Evolutionary conservation across 1,284 basidiomycete genomes (phyloP), one percentile per base, ranked within the genome.

Genomic region (Marasmius oreades): DNA sequence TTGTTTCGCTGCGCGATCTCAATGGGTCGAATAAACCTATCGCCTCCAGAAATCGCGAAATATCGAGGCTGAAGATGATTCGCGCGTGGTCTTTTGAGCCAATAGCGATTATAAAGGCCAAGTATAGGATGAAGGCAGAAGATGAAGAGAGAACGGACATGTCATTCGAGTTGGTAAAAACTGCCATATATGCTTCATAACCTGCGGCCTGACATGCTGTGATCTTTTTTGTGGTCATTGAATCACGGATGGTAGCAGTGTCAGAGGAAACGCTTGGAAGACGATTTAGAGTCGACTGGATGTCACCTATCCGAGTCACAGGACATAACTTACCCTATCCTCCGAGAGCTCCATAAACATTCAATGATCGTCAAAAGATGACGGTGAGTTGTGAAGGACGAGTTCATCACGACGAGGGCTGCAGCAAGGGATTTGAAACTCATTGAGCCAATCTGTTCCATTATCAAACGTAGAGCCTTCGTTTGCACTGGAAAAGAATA

Each of bases 401-500:
- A 44, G 39, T 42, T 42, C 42, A 42, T 26, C 31, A 37, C 5
- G 4, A 47, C 26, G 8, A 56, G 10, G n/a, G 50, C 42, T 22
- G 37, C 14, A 10, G 55, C 51, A 16, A 56, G 48, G 5, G 46
- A 20, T 16, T 52, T 34, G 23, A 56, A 45, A 16, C 52, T 51
- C 50, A 56, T 39, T 16, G 48, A 24, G 24, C 55, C 55, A 5
- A 56, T 48, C 31, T 11, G 43, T 5, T 28, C 20, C 55, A 56
- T 56, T 5, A 56, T 51, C 12, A 56, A 10, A 14, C 50, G 55
- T 6, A 52, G 51, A 20, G 55, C 55, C 46, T 48, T 24, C 16
- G 43, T 52, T 36, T 50, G 55, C 10, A 52, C 46, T n/a, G 55
- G 45, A 2, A 52, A 43, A 14, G 50, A 36, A 34, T 56, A 56